phyloP scores from a whole-genome alignment of 352 stramenopile genomes.

The Phytophthora meadii region DNA sequence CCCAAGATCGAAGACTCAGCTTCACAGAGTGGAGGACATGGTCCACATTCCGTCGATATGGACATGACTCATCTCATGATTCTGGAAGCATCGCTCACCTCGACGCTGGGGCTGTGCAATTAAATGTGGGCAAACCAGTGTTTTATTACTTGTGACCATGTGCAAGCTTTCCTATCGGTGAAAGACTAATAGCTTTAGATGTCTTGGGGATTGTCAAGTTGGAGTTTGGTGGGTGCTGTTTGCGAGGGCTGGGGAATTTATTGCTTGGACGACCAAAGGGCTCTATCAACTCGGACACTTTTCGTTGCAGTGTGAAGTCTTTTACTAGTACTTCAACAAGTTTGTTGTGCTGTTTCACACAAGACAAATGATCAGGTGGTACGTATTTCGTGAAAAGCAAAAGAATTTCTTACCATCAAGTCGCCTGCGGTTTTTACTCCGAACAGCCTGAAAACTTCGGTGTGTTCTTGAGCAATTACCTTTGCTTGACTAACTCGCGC shows the following conservation, averaged over 20 bases:
- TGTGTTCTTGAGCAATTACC: slow-evolving; percentile 22
- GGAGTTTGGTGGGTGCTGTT: background rate
- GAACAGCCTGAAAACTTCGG: slow-evolving; percentile 21
- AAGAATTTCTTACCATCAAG: slow-evolving; percentile 30
- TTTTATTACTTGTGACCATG: slow-evolving; percentile 7
- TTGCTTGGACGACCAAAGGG: slow-evolving; percentile 1
- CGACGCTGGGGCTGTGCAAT: slow-evolving; percentile 39
- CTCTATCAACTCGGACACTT: slow-evolving; percentile 39
- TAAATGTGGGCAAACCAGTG: slow-evolving; percentile 2
- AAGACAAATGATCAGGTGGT: slow-evolving; percentile 3
- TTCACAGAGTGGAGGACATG: slow-evolving; percentile 5
- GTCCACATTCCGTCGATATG: slow-evolving; percentile 11
- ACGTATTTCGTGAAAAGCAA: too few species aligned
- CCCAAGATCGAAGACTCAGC: slow-evolving; percentile 38
- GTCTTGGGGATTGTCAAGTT: background rate
- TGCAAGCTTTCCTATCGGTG: slow-evolving; percentile 10
- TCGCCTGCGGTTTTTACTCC: slow-evolving; percentile 31
- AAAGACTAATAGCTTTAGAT: slow-evolving; percentile 6
- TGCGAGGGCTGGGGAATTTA: background rate
- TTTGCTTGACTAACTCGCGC: slow-evolving; percentile 33
- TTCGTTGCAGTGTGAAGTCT: slow-evolving; percentile 30
- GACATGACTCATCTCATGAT: slow-evolving; percentile 50
- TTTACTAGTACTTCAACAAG: slow-evolving; percentile 18
- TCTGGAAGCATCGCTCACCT: slow-evolving; percentile 52
- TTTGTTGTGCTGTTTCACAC: slow-evolving; percentile 17